Evolutionary conservation across 2,329 filamentous ascomycete genomes (phyloP).

Genomic region (Didymella glomerata): DNA sequence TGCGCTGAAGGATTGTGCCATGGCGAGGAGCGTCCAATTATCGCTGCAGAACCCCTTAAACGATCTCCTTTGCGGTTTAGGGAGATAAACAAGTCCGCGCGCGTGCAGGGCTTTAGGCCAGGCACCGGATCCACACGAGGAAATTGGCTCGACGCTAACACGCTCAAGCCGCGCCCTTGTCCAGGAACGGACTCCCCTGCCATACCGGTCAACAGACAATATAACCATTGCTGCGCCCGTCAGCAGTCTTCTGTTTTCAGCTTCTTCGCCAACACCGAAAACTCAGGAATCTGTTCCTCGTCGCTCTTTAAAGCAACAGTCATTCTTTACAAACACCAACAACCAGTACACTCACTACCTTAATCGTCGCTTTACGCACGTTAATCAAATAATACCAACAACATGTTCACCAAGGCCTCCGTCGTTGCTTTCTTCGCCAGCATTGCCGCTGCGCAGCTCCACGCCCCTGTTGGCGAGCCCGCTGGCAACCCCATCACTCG

Average conservation of each 20-base stretch:
- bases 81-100: not conserved
- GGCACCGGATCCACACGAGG: slow-evolving; percentile 4
- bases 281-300: slow-evolving; percentile 41
- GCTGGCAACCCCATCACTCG: slow-evolving; percentile 64
- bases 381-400: slow-evolving; percentile 46
- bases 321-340: slow-evolving; percentile 26
- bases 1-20: not conserved
- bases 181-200: not conserved
- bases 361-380: slow-evolving; percentile 29
- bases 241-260: slow-evolving; percentile 13
- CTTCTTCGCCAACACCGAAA: slow-evolving; percentile 11
- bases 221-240: slow-evolving; percentile 33
- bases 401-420: slow-evolving; percentile 50
- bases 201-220: slow-evolving; percentile 26
- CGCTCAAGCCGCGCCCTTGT: not conserved
- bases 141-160: slow-evolving; percentile 7
- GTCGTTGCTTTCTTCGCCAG: slow-evolving; percentile 61
- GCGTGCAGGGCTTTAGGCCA: slow-evolving; percentile 10
- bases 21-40: slow-evolving; percentile 2
- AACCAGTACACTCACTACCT: slow-evolving; percentile 25
- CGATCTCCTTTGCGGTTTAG: not conserved
- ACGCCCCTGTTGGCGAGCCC: slow-evolving; percentile 44
- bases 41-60: slow-evolving; percentile 4
- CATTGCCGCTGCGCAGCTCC: slow-evolving; percentile 55
- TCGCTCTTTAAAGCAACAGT: slow-evolving; percentile 39